Evolutionary conservation across 129 eudicot genomes (phyloP), one percentile per base, ranked within the genome.

Genomic region (Arctium minus): DNA sequence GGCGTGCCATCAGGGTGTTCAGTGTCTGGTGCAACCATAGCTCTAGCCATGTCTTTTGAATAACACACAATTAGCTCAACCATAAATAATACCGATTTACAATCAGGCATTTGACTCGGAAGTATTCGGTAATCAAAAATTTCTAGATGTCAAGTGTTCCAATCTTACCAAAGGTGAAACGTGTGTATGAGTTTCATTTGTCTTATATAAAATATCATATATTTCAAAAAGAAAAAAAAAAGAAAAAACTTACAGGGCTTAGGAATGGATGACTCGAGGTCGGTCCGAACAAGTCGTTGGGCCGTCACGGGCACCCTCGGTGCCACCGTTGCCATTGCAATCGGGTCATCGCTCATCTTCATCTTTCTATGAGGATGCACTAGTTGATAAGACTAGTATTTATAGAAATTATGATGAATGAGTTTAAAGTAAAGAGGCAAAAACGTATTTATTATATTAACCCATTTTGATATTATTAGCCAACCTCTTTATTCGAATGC

Each of bases 171-270:
- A 1, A 18, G 1, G 8, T 71, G n/a, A 31, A 13, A 12, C 9
- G 27, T n/a, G 12, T 32, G 27, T 71, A 12, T 27, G 73, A 69
- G 38, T 27, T 69, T 17, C 18, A 71, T 71, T 35, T 73, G 76
- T 35, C 9, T 32, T 44, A 73, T 11, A 38, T 53, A 53, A 15
- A 53, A 53, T 53, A 53, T 53, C 22, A 53, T 15, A 53, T 53
- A 53, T 7, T 53, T 53, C 64, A 53, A 53, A 53, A 53, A 50
- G 18, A n/a, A 53, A 13, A 53, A 0, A 13, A 15, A 53, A 17
- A n/a, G n/a, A 73, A 53, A 17, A 1, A 60, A 77, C 90, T 75
- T 82, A 91, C 94, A 88, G 6, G 94, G 94, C 81, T 91, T 91
- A 17, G 89, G 92, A 82, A 91, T 81, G 72, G 79, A 73, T 9